Evolutionary conservation across 2,329 filamentous ascomycete genomes (phyloP).

Genomic region (Microsporum ferrugineum): DNA sequence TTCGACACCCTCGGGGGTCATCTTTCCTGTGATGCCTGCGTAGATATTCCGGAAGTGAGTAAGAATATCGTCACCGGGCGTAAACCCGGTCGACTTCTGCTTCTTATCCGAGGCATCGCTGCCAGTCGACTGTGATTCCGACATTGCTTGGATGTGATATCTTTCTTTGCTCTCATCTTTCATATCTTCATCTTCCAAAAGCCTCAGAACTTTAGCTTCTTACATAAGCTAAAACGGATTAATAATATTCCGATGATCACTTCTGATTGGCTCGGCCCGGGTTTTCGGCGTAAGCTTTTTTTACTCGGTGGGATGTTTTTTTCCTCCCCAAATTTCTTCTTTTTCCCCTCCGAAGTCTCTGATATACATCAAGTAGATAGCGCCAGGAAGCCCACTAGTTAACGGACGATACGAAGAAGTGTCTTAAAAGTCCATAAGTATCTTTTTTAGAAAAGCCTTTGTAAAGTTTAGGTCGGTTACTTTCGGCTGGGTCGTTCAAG

Average conservation of each 20-base stretch:
- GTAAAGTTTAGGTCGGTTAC: slow-evolving; percentile 3
- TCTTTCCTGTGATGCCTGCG: slow-evolving; percentile 61
- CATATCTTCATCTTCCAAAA: background rate
- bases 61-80: slow-evolving; percentile 31
- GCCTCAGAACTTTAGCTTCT: background rate
- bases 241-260: background rate
- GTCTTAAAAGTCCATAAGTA: background rate
- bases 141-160: slow-evolving; percentile 17
- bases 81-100: slow-evolving; percentile 27
- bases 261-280: background rate
- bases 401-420: background rate
- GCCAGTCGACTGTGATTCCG: slow-evolving; percentile 16
- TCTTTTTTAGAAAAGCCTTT: background rate
- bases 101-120: slow-evolving; percentile 15
- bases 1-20: slow-evolving; percentile 56
- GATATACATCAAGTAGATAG: background rate
- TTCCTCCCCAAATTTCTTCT: background rate
- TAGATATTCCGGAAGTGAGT: slow-evolving; percentile 73
- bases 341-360: background rate
- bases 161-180: background rate
- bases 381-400: background rate
- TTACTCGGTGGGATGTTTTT: background rate
- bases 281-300: background rate
- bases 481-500: background rate
- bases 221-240: background rate